Evolutionary conservation across 306 rosid species (phyloP).

Genomic region (Lathyrus aphaca): DNA sequence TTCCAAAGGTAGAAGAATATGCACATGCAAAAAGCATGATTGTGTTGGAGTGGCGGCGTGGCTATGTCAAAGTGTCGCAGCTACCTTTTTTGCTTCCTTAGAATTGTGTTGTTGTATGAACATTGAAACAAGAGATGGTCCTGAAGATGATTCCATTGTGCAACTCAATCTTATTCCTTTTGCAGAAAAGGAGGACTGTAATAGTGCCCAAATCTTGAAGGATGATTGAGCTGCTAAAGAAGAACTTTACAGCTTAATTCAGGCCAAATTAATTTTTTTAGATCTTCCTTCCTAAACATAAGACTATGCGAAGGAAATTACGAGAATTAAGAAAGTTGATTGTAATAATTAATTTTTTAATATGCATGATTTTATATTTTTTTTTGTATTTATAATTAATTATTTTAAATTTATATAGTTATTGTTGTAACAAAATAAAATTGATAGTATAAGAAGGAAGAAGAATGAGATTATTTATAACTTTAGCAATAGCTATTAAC

Average conservation of each 20-base stretch:
- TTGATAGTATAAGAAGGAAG: no score
- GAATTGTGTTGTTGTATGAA: slow-evolving; percentile 42
- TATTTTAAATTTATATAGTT: no score
- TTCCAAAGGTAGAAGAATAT: slow-evolving; percentile 34
- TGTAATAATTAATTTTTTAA: no score
- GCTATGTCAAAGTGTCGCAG: slow-evolving; percentile 34
- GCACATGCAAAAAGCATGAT: slow-evolving; percentile 44
- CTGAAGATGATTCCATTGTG: slow-evolving; percentile 31
- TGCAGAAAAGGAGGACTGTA: neutral
- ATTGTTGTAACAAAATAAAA: no score
- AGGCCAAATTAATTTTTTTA: no score
- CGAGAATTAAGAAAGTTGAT: no score
- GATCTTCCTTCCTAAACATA: no score
- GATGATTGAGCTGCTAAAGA: neutral
- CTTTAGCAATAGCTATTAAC: no score
- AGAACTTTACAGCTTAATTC: neutral
- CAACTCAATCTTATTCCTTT: slow-evolving; percentile 36
- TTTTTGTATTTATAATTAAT: no score
- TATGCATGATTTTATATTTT: no score
- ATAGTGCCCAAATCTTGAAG: slow-evolving; percentile 12
- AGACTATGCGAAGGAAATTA: no score
- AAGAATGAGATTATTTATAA: no score
- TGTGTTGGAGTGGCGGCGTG: slow-evolving; percentile 41
- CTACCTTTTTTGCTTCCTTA: slow-evolving; percentile 45
- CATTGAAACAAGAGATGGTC: slow-evolving; percentile 39